Evolutionary conservation across 352 stramenopile species (phyloP).

Genomic region (Pythium dissotocum): DNA sequence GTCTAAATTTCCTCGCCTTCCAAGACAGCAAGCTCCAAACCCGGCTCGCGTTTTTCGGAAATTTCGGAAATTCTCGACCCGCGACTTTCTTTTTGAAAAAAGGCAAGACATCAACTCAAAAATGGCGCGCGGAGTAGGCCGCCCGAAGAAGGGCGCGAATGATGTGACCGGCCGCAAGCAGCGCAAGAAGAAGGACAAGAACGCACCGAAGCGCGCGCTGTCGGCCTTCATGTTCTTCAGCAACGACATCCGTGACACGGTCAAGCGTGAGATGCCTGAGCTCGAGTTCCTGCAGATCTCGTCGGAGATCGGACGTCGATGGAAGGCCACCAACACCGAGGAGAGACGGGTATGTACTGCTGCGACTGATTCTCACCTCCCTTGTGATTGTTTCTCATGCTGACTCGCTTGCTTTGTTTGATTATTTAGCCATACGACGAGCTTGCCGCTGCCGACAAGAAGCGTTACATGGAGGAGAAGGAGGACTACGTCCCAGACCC

Average conservation of each 20-base stretch:
- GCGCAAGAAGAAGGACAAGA: slow-evolving; percentile 92
- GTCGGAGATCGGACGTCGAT: slow-evolving; percentile 83
- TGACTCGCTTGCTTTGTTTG: slow-evolving; percentile 13
- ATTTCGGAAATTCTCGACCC: slow-evolving; percentile 33
- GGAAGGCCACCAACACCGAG: slow-evolving; percentile 72
- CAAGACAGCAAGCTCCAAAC: slow-evolving; percentile 42
- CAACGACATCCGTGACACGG: slow-evolving; percentile 88
- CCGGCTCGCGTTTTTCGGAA: slow-evolving; percentile 31
- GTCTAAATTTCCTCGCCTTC: slow-evolving; percentile 59
- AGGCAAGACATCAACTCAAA: slow-evolving; percentile 29
- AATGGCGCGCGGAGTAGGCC: slow-evolving; percentile 68
- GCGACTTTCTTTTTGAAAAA: slow-evolving; percentile 24
- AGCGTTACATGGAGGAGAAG: slow-evolving; percentile 87
- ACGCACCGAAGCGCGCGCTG: slow-evolving; percentile 87
- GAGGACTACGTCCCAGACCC: slow-evolving; percentile 88
- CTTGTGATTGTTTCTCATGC: background rate
- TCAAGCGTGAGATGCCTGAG: slow-evolving; percentile 89
- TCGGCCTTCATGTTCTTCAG: slow-evolving; percentile 93
- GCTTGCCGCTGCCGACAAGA: slow-evolving; percentile 83
- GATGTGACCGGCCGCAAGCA: slow-evolving; percentile 71
- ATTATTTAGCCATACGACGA: slow-evolving; percentile 73
- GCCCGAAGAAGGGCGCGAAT: slow-evolving; percentile 67
- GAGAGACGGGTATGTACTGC: slow-evolving; percentile 47
- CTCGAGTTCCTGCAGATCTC: slow-evolving; percentile 85
- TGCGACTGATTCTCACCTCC: background rate